Evolutionary conservation across 2,329 filamentous ascomycete genomes (phyloP), one percentile per base, ranked within the genome.

Genomic region (Pseudopyricularia javanii): DNA sequence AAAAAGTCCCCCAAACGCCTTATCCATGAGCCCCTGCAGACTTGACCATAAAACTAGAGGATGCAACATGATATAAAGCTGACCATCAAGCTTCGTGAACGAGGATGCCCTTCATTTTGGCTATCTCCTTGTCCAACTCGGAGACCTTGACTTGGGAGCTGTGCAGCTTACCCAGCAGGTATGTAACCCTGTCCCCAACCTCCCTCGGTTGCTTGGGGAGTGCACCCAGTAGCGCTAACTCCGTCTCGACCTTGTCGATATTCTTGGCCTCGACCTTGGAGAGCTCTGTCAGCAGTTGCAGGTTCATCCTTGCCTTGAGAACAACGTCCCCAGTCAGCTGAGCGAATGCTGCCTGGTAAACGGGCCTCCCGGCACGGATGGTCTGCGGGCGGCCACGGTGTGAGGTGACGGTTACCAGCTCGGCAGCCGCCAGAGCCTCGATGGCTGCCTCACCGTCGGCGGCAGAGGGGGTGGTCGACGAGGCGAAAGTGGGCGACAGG

Each of bases 301-400:
- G 71, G 61, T 89, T 84, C 66, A 96, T 79, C 58, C 83, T 80
- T 34, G 86, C 84, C 43, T 76, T 75, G 43, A 96, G 73, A 1
- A 89, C 88, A 7, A 75, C 73, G 63, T 96, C 91, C 47, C 79
- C 70, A 0, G 82, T 76, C 35, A 96, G 70, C 35, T 79, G 74
- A 55, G 77, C 75, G 70, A 97, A 97, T 0, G 91, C 91, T 1
- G 91, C 82, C 54, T 83, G 81, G 67, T 91, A 94, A 26, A 97
- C 85, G 0, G 91, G 91, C 62, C 88, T 89, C 22, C 90, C 90
- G 0, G 89, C 85, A 52, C 78, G 83, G 65, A 97, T 86, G 32
- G 74, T 74, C 54, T 83, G 80, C 0, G 93, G 91, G 0, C 90
- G 83, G 0, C 93, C 91, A 47, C 86, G 85, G 50, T 76, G 71